These are phyloP conservation scores for Wallacemonas sp. DNA, from an alignment of 208 protist genomes.

Conservation along the genomic window DNA sequence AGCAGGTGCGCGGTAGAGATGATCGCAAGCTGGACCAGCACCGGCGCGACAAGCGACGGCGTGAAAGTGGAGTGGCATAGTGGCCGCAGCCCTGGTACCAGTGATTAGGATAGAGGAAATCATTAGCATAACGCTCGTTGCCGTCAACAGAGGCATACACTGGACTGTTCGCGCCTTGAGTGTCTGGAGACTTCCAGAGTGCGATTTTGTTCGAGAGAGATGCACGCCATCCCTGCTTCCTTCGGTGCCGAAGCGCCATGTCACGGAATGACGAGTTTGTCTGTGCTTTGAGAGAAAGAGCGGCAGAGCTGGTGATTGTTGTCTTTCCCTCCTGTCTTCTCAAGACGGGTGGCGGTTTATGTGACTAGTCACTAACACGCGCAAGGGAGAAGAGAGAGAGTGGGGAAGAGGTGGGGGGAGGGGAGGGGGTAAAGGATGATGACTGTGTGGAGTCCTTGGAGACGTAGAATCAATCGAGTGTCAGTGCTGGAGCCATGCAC, in stretches of 20 bases:
- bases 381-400: not conserved
- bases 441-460: not conserved
- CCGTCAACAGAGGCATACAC: constrained; percentile 45
- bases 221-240: constrained; percentile 3
- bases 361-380: not conserved
- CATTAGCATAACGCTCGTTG: constrained; percentile 75
- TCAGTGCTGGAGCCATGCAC: too few species aligned
- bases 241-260: too few species aligned
- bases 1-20: not conserved
- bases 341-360: too few species aligned
- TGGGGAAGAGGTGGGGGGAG: not conserved
- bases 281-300: too few species aligned
- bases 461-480: too few species aligned
- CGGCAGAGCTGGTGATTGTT: too few species aligned
- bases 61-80: constrained; percentile 4
- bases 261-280: too few species aligned
- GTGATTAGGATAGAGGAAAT: constrained; percentile 82
- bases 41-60: not conserved
- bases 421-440: not conserved
- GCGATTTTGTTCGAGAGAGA: not conserved
- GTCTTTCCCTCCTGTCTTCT: too few species aligned
- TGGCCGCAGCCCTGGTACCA: constrained; percentile 52
- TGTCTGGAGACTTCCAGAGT: not conserved
- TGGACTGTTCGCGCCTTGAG: constrained; percentile 26
- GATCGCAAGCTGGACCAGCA: not conserved